Evolutionary conservation across 2,329 filamentous ascomycete species (phyloP), one percentile per base, ranked within the genome.

Genomic region (Chaetomiaceae sp.): DNA sequence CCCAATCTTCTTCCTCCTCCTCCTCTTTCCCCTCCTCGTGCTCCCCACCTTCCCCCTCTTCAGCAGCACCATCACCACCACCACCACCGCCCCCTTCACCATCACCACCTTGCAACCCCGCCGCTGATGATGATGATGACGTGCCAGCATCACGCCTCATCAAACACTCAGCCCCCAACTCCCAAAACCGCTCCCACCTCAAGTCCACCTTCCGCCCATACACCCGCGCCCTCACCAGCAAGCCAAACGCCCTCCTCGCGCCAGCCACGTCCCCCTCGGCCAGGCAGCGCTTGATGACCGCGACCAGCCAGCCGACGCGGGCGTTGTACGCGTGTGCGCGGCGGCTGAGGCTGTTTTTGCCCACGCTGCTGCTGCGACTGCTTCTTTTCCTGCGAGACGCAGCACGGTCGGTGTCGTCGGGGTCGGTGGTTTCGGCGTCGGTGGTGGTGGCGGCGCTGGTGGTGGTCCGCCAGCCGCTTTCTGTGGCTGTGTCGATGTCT

Each of bases 161-260:
- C 50, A 96, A 70, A 17, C 96, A 80, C 68, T 96, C 91, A 2
- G 88, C 89, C 0, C 89, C 90, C 39, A 96, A 77, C 13, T 85
- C 85, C 92, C 91, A 96, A 57, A 86, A 77, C 31, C 81, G 78
- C 61, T 84, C 77, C 17, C 73, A 73, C 34, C 89, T 79, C 42
- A 92, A 66, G 64, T 96, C 89, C 17, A 91, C 73, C 6, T 71
- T 70, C 42, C 68, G 66, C 3, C 81, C 82, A 51, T 69, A 57
- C 20, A 83, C 71, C 44, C 59, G 54, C 5, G 69, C 67, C 76
- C 78, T 79, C 41, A 90, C 65, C 27, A 96, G 74, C 57, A 95
- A 70, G 1, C 82, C 85, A 75, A 89, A 92, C 0, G 87, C 86
- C 53, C 87, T 76, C 44, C 80, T 80, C 0, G 91, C 90, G 35